These are phyloP conservation scores for Salix suchowensis DNA, from an alignment of 345 rosid genomes.

Conservation along the genomic window DNA sequence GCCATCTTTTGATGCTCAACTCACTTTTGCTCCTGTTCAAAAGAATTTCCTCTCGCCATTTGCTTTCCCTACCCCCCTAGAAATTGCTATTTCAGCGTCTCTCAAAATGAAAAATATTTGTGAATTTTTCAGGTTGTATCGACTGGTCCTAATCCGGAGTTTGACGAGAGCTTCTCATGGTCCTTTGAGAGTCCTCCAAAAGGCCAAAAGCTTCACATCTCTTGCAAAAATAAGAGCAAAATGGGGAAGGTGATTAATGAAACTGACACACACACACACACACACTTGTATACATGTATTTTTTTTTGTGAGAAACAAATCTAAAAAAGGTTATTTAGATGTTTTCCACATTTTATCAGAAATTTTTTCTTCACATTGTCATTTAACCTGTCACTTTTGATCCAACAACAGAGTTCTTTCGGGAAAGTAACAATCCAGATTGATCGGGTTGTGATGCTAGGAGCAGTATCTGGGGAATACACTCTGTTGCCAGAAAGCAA, in stretches of 20 bases:
- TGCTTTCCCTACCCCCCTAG: neutral
- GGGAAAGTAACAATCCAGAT: conserved; percentile 98
- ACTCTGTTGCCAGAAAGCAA: conserved; percentile 86
- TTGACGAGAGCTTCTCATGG: conserved; percentile 99
- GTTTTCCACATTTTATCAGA: neutral
- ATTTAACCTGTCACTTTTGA: neutral
- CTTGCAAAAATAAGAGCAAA: conserved; percentile 98
- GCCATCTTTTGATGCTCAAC: neutral
- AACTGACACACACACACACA: neutral
- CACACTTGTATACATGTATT: neutral
- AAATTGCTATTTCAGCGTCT: neutral
- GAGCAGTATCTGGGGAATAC: conserved; percentile 93
- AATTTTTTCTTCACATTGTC: neutral
- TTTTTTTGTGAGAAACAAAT: neutral
- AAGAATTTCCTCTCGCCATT: too few relatives aligned
- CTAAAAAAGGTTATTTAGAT: neutral
- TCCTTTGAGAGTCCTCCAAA: conserved; percentile 97
- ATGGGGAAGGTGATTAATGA: conserved; percentile 80
- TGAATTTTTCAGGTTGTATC: conserved; percentile 59
- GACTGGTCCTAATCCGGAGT: conserved; percentile 95
- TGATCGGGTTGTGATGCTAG: conserved; percentile 93
- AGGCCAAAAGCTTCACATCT: conserved; percentile 94
- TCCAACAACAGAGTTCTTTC: conserved; percentile 69
- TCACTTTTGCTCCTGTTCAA: neutral
- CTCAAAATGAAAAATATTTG: neutral